Conservation (phyloP, 176 grass and related monocot species). For the Neostapfia colusana region DNA sequence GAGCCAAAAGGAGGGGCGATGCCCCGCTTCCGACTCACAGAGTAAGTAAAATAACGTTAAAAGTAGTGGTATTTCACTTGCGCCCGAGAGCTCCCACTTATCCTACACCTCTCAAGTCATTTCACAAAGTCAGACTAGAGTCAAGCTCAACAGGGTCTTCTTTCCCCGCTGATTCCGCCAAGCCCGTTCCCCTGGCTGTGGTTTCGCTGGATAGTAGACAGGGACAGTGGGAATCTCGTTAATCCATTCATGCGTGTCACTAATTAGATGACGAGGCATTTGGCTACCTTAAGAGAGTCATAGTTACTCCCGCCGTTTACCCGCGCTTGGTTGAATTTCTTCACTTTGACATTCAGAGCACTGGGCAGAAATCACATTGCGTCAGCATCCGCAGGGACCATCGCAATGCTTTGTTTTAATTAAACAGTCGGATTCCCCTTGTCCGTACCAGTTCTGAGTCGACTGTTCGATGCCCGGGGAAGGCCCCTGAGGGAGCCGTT, state of each 20-base stretch:
- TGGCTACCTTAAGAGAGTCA: conserved; percentile 88
- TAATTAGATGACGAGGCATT: conserved; percentile 70
- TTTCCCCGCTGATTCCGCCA: no score
- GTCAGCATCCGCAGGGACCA: conserved; percentile 40
- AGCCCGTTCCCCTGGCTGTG: no score
- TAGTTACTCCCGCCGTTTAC: conserved; percentile 80
- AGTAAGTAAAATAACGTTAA: conserved; percentile 85
- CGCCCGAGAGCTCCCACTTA: conserved; percentile 17
- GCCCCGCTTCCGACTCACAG: conserved; percentile 34
- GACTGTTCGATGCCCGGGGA: neutral
- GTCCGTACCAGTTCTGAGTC: conserved; percentile 55
- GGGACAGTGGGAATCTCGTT: conserved; percentile 37
- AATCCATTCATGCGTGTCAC: conserved; percentile 70
- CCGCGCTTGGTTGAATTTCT: conserved; percentile 84
- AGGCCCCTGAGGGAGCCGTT: conserved; percentile 18
- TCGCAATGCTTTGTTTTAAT: conserved; percentile 86
- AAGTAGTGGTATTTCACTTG: conserved; percentile 81
- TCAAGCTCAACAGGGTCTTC: no score
- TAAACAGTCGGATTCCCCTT: conserved; percentile 72
- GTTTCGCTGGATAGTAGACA: no score
- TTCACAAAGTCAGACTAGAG: no score
- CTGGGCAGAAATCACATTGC: conserved; percentile 83
- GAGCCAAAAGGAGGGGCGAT: neutral
- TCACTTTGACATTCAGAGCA: conserved; percentile 86
- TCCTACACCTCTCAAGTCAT: neutral